Conservation (phyloP, 2,329 filamentous ascomycete genomes). For the Passalora sequoiae region DNA sequence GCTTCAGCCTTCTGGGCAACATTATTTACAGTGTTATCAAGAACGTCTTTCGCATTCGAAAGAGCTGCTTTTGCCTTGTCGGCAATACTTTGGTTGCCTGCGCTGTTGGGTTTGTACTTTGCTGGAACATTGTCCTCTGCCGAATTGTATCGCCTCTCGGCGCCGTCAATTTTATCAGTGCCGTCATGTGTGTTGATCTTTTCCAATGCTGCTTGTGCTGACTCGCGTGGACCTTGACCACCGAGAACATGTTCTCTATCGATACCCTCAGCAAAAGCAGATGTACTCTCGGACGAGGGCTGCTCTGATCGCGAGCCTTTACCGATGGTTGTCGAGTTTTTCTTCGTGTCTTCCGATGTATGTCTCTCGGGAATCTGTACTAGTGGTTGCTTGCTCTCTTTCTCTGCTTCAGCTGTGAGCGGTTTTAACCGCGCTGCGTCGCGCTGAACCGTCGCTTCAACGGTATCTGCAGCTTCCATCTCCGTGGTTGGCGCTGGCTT, state of each 20-base stretch:
- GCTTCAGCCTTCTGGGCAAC: neutral
- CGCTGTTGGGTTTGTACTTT: neutral
- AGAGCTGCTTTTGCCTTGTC: neutral
- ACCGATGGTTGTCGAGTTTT: constrained; percentile 9
- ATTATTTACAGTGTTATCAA: neutral
- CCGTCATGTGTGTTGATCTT: constrained; percentile 15
- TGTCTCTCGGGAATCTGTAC: constrained; percentile 31
- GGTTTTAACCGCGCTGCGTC: constrained; percentile 33
- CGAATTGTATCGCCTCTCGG: neutral
- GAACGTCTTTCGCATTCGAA: neutral
- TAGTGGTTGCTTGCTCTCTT: constrained; percentile 30
- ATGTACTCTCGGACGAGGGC: constrained; percentile 7
- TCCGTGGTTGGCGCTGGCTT: constrained; percentile 1
- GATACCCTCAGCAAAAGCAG: constrained; percentile 8
- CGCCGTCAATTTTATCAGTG: neutral
- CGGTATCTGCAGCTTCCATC: neutral
- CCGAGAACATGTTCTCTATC: constrained; percentile 8
- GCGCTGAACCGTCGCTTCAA: constrained; percentile 26
- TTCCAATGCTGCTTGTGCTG: constrained; percentile 18
- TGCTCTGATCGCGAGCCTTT: constrained; percentile 6
- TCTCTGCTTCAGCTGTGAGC: constrained; percentile 25
- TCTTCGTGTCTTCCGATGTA: constrained; percentile 14
- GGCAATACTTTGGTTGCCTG: neutral
- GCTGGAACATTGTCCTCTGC: neutral
- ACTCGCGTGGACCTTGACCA: constrained; percentile 12